Percentiles rank a stretch among this genome's conserved stretches.
Conservation (phyloP, 208 protist genomes). For the Entamoeba invadens region DNA sequence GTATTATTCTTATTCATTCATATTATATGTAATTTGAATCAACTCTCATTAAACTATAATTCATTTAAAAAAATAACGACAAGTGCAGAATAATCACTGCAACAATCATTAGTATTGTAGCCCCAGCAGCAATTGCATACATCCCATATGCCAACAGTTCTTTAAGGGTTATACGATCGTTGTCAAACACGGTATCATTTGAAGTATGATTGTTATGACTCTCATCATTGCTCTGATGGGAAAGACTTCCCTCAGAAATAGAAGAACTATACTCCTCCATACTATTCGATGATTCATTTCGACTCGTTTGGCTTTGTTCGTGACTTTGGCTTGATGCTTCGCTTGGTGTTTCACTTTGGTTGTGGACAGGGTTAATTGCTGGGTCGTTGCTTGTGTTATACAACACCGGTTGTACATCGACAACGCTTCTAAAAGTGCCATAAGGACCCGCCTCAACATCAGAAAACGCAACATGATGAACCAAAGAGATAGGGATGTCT, state of each 20-base stretch:
- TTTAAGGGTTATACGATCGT: neutral
- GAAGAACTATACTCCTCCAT: no score
- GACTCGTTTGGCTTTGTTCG: no score
- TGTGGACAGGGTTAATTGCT: no score
- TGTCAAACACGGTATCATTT: no score
- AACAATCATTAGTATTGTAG: neutral
- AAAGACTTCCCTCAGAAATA: no score
- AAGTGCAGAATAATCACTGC: neutral
- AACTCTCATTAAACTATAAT: neutral
- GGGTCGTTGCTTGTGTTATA: neutral
- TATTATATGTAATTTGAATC: no score
- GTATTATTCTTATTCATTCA: no score
- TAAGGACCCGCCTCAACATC: neutral
- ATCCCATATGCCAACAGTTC: neutral
- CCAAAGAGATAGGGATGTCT: neutral
- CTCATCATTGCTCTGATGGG: no score
- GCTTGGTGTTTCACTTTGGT: no score
- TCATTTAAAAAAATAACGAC: neutral
- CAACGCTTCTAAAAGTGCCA: neutral
- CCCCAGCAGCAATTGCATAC: neutral
- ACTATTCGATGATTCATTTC: neutral
- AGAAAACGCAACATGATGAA: neutral
- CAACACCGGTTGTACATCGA: neutral
- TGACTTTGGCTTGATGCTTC: no score
- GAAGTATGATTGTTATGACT: no score